Conservation (phyloP, 371 early-diverging fungal genomes). For the Rhizopus arrhizus region DNA sequence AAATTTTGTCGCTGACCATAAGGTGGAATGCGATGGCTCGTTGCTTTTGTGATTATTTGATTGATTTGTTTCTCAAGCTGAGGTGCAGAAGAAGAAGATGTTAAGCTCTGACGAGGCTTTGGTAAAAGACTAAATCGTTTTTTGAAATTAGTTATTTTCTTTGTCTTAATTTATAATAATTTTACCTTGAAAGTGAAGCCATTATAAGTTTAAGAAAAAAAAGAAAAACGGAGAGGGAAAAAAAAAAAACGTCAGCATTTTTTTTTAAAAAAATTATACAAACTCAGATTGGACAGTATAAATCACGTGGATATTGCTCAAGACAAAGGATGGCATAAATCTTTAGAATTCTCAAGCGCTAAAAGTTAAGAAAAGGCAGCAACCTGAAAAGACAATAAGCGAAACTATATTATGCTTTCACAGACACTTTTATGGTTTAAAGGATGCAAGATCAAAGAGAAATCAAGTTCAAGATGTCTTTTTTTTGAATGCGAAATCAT, state of each 20-base stretch:
- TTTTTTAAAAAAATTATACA: background rate
- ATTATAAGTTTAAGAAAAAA: slow-evolving; percentile 4
- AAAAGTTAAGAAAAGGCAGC: no score
- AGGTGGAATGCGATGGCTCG: slow-evolving; percentile 64
- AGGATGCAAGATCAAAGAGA: no score
- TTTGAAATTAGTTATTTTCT: background rate
- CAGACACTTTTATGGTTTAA: no score
- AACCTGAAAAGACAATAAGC: no score
- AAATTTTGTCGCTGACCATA: slow-evolving; percentile 82
- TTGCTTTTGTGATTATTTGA: slow-evolving; percentile 43
- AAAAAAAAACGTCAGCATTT: slow-evolving; percentile 9
- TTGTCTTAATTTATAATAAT: background rate
- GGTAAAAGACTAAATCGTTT: slow-evolving; percentile 42
- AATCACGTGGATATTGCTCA: background rate
- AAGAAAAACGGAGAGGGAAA: background rate
- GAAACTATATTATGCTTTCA: no score
- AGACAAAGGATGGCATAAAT: background rate
- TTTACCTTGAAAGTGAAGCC: slow-evolving; percentile 39
- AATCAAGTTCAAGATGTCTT: no score
- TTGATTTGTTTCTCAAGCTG: slow-evolving; percentile 42
- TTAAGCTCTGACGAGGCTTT: slow-evolving; percentile 44
- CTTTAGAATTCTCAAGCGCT: no score
- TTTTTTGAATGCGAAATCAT: no score
- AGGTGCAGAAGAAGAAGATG: slow-evolving; percentile 31
- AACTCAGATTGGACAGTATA: background rate